These are phyloP conservation scores for Phellopilus nigrolimitatus DNA, from an alignment of 1,284 basidiomycete species.

Conservation along the genomic window DNA sequence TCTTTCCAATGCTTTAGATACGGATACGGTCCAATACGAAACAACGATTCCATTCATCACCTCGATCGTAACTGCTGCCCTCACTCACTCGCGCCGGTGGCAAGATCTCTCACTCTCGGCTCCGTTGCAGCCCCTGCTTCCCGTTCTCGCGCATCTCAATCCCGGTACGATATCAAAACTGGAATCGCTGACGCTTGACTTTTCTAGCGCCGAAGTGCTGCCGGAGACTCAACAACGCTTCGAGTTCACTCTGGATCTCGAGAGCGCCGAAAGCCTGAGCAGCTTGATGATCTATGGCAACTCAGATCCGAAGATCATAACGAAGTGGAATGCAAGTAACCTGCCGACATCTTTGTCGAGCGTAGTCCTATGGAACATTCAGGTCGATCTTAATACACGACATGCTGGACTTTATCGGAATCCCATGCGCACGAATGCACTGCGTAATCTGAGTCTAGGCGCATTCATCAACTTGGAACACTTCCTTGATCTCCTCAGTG, in stretches of 20 bases:
- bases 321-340: background rate
- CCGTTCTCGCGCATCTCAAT: background rate
- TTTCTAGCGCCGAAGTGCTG: background rate
- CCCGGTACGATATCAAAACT: background rate
- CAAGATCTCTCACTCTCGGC: background rate
- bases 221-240: no score
- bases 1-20: background rate
- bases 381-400: background rate
- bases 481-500: background rate
- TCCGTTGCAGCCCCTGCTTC: background rate
- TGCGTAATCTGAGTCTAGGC: background rate
- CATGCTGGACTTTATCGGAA: background rate
- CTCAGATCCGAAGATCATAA: background rate
- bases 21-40: no score
- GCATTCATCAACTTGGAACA: background rate
- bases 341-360: background rate
- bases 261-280: background rate
- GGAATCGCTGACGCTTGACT: conserved; percentile 2
- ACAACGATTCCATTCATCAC: background rate
- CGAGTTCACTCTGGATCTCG: background rate
- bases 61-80: no score
- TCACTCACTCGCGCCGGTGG: conserved; percentile 1
- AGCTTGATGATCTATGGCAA: conserved; percentile 3
- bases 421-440: background rate
- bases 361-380: conserved; percentile 5